phyloP scores from a whole-genome alignment of 805 yeast species.

The Saccharomycopsis javanensis region DNA sequence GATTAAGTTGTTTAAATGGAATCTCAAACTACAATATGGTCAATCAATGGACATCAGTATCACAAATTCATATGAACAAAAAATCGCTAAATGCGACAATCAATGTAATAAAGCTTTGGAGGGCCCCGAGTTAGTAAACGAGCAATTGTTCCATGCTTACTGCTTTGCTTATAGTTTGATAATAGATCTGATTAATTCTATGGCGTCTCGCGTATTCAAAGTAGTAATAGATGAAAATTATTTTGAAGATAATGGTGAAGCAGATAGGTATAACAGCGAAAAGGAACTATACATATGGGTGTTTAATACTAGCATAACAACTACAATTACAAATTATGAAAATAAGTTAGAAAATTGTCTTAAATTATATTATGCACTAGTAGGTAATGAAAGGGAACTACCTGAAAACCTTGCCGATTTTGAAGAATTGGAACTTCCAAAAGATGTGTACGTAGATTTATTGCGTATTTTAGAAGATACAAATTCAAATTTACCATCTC shows the following conservation, averaged over 20 bases:
- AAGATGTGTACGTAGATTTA: constrained; percentile 26
- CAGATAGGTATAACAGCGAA: background rate
- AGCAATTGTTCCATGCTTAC: constrained; percentile 31
- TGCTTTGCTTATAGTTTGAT: constrained; percentile 31
- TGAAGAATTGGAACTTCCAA: constrained; percentile 30
- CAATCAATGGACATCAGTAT: background rate
- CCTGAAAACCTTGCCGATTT: constrained; percentile 29
- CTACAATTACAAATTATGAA: constrained; percentile 28
- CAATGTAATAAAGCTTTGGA: background rate
- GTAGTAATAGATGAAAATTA: constrained; percentile 20
- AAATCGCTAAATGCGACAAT: background rate
- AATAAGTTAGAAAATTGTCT: constrained; percentile 26
- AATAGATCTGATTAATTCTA: constrained; percentile 34
- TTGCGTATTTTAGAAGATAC: constrained; percentile 22
- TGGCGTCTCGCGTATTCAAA: constrained; percentile 32
- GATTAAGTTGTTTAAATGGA: constrained; percentile 49
- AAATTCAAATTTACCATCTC: constrained; percentile 30
- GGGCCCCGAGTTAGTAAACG: background rate
- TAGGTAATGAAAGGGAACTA: background rate
- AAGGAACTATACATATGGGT: constrained; percentile 36
- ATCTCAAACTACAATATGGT: constrained; percentile 27
- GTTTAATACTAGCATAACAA: constrained; percentile 28
- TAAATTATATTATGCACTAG: constrained; percentile 37
- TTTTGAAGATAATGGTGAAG: background rate
- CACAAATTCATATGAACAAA: background rate